Base-by-base conservation (phyloP, 805 yeast species). In the Starmerella lactis-condensi region DNA sequence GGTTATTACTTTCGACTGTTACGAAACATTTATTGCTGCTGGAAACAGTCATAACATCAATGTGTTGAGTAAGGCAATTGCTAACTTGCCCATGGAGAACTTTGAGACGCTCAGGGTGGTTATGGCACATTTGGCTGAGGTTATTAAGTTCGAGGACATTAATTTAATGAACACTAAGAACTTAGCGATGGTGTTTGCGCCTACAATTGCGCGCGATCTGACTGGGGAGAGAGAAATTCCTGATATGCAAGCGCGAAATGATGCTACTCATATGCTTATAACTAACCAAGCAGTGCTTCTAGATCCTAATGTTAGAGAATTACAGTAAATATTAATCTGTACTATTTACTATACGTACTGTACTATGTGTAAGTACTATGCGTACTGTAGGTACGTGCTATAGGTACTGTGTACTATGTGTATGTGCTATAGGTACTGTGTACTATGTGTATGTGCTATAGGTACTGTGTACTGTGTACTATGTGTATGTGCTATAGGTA, bases 101-200 rank as follows among this genome's bases (percentile, higher is more conserved):
- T 58, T 58, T 29, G 59, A 56, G 22, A 65, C 76, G 2, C 54
- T 89, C 39, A 57, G 54, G 34, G 42, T 57, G 26, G 56, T 89
- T 24, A 58, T 75, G 30, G 56, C 56, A 27, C 98, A 89, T 58
- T 58, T 89, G 41, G 54, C 61, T 28, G 53, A 58, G 33, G 73
- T 89, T 20, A 67, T 69, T 24, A 51, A 57, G 17, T 60, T 62
- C 48, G 60, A 68, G 27, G 52, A 52, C 9, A 48, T 54, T 26
- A 89, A 83, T 50, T 64, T 83, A 51, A 89, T 89, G 98, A 77
- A 67, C 25, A 60, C 66, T 43, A 72, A 72, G 52, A 82, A 89
- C 46, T 55, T 89, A 32, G 73, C 93, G 0, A 79, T 89, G 26
- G 94, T 85, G 6, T 89, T 89, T 61, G 93, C 94, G 1, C 96